Evolutionary conservation across 2,329 filamentous ascomycete genomes (phyloP).

Genomic region (Pyricularia sp.): DNA sequence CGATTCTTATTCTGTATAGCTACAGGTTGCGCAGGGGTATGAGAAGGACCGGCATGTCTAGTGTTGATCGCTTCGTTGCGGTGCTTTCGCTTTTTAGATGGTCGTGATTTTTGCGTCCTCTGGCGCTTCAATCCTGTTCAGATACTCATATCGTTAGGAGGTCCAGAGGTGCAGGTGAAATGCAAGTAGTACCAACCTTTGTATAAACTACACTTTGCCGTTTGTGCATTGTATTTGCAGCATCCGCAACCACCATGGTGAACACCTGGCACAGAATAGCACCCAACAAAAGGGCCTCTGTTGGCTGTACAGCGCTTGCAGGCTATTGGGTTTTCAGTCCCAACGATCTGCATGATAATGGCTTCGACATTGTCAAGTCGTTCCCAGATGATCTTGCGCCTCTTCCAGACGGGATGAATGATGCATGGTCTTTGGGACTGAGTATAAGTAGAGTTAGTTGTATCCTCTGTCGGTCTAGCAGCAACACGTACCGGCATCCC

Average conservation of each 20-base stretch:
- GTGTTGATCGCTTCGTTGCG: neutral
- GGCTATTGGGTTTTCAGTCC: neutral
- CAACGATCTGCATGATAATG: neutral
- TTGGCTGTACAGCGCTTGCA: neutral
- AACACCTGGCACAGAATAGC: neutral
- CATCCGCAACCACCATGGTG: neutral
- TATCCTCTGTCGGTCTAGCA: too few species aligned
- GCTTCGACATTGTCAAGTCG: neutral
- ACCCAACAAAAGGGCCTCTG: neutral
- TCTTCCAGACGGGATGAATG: neutral
- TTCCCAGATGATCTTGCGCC: neutral
- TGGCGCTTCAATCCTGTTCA: neutral
- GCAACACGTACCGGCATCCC: neutral
- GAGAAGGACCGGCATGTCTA: neutral
- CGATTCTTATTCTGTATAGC: neutral
- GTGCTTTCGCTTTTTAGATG: neutral
- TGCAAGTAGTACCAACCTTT: neutral
- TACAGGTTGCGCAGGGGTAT: neutral
- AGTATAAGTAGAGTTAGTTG: neutral
- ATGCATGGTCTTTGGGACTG: neutral
- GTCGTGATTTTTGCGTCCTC: neutral
- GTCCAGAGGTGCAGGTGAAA: neutral
- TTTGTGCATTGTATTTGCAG: neutral
- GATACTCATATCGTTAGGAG: neutral
- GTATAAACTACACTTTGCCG: neutral